These are phyloP conservation scores for Bullera alba DNA, from an alignment of 768 basidiomycete species.

Conservation along the genomic window DNA sequence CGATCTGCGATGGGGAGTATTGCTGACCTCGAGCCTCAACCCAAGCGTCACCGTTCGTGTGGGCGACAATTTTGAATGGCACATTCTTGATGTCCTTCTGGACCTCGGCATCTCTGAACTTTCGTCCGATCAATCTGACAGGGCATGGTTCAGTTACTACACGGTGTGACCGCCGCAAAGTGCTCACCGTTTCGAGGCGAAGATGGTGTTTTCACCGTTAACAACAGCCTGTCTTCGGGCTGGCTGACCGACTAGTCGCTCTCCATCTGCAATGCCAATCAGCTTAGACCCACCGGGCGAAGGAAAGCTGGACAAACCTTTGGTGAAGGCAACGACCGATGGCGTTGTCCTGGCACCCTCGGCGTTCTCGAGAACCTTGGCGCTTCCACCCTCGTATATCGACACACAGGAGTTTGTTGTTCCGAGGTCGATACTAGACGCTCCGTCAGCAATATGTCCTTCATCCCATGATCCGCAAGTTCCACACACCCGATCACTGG, in stretches of 20 bases:
- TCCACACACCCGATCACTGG: constrained; percentile 33
- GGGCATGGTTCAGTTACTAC: not conserved
- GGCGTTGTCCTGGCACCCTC: constrained; percentile 98
- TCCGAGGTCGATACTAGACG: constrained; percentile 79
- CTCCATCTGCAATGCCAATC: constrained; percentile 57
- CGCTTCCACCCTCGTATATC: constrained; percentile 90
- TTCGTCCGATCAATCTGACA: constrained; percentile 64
- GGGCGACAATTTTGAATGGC: constrained; percentile 57
- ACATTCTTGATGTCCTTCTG: constrained; percentile 69
- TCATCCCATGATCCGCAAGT: not conserved
- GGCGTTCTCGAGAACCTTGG: constrained; percentile 92
- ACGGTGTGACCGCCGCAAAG: not conserved
- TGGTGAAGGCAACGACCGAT: constrained; percentile 97
- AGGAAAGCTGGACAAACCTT: constrained; percentile 48
- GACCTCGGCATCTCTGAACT: constrained; percentile 88
- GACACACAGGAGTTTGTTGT: constrained; percentile 48
- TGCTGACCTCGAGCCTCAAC: constrained; percentile 80
- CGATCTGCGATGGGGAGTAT: constrained; percentile 55
- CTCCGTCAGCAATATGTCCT: constrained; percentile 65
- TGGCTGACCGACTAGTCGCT: constrained; percentile 89
- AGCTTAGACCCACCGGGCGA: not conserved
- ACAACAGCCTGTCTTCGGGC: constrained; percentile 97
- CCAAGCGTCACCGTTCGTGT: constrained; percentile 52
- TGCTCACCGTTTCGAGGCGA: constrained; percentile 52
- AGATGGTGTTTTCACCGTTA: constrained; percentile 88